Conservation (phyloP, 1,284 basidiomycete species). For the Ceratobasidium sp. region DNA sequence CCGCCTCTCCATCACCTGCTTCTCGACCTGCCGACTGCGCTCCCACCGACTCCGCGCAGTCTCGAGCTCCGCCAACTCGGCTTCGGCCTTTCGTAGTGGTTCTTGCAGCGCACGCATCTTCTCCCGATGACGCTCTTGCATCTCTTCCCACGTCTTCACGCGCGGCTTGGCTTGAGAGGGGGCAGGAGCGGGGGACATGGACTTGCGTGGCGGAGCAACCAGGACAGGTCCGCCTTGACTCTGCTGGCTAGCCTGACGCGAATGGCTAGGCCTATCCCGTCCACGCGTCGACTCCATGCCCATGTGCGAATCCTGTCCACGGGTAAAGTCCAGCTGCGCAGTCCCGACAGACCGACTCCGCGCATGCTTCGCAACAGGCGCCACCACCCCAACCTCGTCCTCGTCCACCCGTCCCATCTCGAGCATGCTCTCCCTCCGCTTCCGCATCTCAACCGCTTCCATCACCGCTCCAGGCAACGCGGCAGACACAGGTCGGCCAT, state of each 20-base stretch:
- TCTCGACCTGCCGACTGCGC: constrained; percentile 72
- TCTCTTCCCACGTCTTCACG: constrained; percentile 75
- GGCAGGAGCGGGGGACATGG: constrained; percentile 5
- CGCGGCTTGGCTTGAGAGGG: constrained; percentile 56
- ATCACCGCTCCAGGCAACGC: constrained; percentile 73
- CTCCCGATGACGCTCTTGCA: constrained; percentile 81
- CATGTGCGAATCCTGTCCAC: not conserved
- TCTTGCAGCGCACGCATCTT: constrained; percentile 78
- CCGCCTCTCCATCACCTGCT: constrained; percentile 70
- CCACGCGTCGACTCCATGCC: constrained; percentile 6
- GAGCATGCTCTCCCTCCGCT: constrained; percentile 69
- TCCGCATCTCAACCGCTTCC: constrained; percentile 74
- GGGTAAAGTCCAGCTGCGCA: not conserved
- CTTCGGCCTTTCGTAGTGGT: constrained; percentile 75
- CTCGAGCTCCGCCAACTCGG: constrained; percentile 73
- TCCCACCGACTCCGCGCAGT: constrained; percentile 81
- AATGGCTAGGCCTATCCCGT: constrained; percentile 58
- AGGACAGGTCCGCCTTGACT: constrained; percentile 60
- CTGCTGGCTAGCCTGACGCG: constrained; percentile 63
- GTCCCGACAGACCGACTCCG: constrained; percentile 23
- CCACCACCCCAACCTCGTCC: not conserved
- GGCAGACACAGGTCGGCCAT: constrained; percentile 49
- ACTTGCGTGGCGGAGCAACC: constrained; percentile 68
- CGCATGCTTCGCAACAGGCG: constrained; percentile 8
- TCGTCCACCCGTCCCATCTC: constrained; percentile 53